phyloP scores from a whole-genome alignment of 1,139 yeast genomes.

The Blastobotrys malaysiensis region DNA sequence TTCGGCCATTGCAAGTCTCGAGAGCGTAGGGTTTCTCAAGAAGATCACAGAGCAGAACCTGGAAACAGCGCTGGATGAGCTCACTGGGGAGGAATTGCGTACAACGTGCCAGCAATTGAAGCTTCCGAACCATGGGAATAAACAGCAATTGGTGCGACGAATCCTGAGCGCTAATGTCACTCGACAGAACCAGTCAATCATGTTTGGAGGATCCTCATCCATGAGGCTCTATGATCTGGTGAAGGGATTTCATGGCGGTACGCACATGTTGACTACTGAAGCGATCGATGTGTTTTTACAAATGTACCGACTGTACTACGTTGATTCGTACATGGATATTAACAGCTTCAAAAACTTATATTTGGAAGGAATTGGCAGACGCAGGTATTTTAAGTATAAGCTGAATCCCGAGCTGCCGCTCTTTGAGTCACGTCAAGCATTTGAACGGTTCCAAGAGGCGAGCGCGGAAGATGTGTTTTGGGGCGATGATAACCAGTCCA shows the following conservation, averaged over 20 bases:
- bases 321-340: slow-evolving; percentile 8
- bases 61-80: slow-evolving; percentile 5
- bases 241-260: slow-evolving; percentile 11
- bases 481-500: slow-evolving; percentile 12
- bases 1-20: slow-evolving; percentile 2
- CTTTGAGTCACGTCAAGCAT: slow-evolving; percentile 15
- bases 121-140: neutral
- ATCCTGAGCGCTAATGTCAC: slow-evolving; percentile 1
- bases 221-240: slow-evolving; percentile 3
- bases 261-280: slow-evolving; percentile 3
- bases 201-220: slow-evolving; percentile 2
- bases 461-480: slow-evolving; percentile 8
- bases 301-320: slow-evolving; percentile 10
- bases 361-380: slow-evolving; percentile 8
- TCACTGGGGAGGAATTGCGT: slow-evolving; percentile 7
- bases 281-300: slow-evolving; percentile 4
- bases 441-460: slow-evolving; percentile 15
- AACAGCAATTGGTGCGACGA: slow-evolving; percentile 3
- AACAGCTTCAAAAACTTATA: slow-evolving; percentile 5
- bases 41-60: slow-evolving; percentile 6
- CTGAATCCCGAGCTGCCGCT: slow-evolving; percentile 6
- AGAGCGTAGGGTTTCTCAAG: slow-evolving; percentile 4
- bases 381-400: slow-evolving; percentile 14
- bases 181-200: slow-evolving; percentile 1
- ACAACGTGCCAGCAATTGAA: neutral